Evolutionary conservation across 2,329 filamentous ascomycete genomes (phyloP), one percentile per base, ranked within the genome.

Genomic region (Cladobotryum protrusum): DNA sequence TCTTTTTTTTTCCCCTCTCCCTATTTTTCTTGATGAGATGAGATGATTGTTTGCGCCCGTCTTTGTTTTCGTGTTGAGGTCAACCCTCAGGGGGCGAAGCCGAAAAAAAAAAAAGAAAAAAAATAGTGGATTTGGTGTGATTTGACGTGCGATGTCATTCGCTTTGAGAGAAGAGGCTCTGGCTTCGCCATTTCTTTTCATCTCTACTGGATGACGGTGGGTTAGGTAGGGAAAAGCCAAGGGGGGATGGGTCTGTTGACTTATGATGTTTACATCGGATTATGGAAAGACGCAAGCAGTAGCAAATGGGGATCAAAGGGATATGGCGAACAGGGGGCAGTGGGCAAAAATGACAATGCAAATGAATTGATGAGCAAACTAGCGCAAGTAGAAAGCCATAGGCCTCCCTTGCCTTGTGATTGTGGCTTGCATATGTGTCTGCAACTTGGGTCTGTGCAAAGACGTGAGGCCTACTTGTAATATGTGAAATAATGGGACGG

Each of bases 1-100:
- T 54, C 57, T 59, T 58, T 56, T 53, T 20, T 47, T 48, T 59
- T 58, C 61, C 51, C 56, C 59, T 57, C 52, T 53, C 52, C 49
- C 53, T 51, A 40, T 44, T 48, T 29, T 29, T 29, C 24, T 29
- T 29, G 24, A 29, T 29, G 24, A 29, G 24, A 29, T 29, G 24
- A 29, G 24, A 29, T 29, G 24, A 29, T 29, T 8, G 24, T 29
- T 29, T 29, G 24, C n/a, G n/a, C 24, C 24, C 24, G 24, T 29
- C 24, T 29, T 56, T 49, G 56, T 57, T 49, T 56, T 54, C 60
- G 43, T 41, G 37, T 40, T 7, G 45, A 40, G 49, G 24, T 29
- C 6, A 9, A 19, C 44, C 37, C 49, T 47, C 45, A 35, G 44
- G 45, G 20, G 49, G 43, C 44, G 47, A 40, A 34, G 40, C 20